Base-by-base conservation (phyloP, 1,284 basidiomycete species). In the Flammula alnicola region DNA sequence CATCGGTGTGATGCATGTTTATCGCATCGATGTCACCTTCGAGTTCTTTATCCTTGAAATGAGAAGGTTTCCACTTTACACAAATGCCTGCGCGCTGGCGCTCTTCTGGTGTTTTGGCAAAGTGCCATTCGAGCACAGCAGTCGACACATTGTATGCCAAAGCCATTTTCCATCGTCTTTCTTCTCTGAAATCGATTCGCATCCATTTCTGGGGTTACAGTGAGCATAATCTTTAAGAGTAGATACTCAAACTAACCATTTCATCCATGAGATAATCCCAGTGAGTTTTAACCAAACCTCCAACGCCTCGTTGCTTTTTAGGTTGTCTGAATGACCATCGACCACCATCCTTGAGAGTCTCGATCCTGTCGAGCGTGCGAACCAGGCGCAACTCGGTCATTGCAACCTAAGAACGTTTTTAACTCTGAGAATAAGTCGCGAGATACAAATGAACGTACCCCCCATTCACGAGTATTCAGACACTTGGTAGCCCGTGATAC, bases 201-300 rank as follows among this genome's bases (percentile, higher is more conserved):
- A 99, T 88, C 97, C 96, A 99, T 81, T 91, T 93, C 93, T 95
- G 35, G 16, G 29, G 61, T 27, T 16, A 40, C 36, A 49, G 38
- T 49, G 38, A 53, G 16, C 19, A 23, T 31, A 8, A n/a, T 9
- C 19, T 41, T 33, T 30, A 10, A 39, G 17, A 17, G 20, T 37
- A 31, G 49, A 27, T 26, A 10, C 43, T 35, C 17, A 26, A 10
- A 74, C 80, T 60, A 52, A 92, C 93, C 93, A 98, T 94, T 72
- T 99, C 97, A 54, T 99, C 97, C 65, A 99, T 73, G 23, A 99
- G 74, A 68, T 95, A 92, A 68, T 99, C 97, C 93, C 94, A 96
- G 61, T 98, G 95, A 0, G 89, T 83, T 69, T 98, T 98, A 4
- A 78, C 75, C 27, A 92, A 69, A 1, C 86, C 83, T 6, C 93